phyloP scores from a whole-genome alignment of 2,329 filamentous ascomycete genomes.

The Diaporthe sp. region DNA sequence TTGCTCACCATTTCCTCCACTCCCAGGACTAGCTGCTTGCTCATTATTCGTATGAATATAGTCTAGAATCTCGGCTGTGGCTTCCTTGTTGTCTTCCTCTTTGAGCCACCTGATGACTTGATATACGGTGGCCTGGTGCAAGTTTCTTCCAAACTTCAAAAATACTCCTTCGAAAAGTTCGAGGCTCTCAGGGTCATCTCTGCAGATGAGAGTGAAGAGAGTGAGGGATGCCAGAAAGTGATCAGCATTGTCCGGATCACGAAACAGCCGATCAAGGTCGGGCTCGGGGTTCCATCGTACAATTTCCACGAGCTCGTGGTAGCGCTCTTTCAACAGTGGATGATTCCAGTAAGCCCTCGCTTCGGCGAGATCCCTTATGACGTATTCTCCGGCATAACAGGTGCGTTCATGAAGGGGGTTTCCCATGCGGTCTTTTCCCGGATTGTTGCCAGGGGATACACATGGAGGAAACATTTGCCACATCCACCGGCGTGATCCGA shows the following conservation, averaged over 20 bases:
- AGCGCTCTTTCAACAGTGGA: neutral
- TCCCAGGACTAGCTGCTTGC: neutral
- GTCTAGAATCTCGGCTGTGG: neutral
- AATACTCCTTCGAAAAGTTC: neutral
- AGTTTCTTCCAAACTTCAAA: rapidly evolving
- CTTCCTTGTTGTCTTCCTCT: neutral
- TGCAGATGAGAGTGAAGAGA: neutral
- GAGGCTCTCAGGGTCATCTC: neutral
- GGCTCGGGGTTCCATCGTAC: neutral
- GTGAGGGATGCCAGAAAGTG: neutral
- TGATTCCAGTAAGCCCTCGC: neutral
- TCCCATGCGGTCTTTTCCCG: no score
- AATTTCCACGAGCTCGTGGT: neutral
- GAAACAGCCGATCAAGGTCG: neutral
- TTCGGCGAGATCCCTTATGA: neutral
- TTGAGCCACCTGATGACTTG: neutral
- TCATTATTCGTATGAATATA: neutral
- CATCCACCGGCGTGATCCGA: neutral
- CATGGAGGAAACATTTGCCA: slow-evolving; percentile 11
- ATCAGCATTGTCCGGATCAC: neutral
- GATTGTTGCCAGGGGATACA: no score
- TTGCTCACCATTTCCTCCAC: neutral
- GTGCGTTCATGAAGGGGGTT: no score
- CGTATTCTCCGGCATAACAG: neutral
- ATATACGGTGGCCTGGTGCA: rapidly evolving